Percentiles rank a stretch among this genome's conserved stretches.
These are phyloP conservation scores for Saccharomyces jurei DNA, from an alignment of 805 yeast species.

Conservation along the genomic window DNA sequence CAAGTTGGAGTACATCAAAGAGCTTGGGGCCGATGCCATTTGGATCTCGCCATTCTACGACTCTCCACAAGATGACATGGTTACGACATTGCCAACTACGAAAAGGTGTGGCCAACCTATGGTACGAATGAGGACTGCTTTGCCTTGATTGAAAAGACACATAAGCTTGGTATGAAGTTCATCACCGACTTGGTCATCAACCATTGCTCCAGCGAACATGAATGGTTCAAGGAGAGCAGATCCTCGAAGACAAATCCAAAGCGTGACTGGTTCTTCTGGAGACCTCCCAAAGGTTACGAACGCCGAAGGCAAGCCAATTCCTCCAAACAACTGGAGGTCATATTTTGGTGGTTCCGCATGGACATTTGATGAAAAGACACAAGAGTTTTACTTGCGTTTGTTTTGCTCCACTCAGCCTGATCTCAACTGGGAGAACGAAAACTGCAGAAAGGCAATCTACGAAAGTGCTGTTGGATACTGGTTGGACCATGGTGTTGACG, in stretches of 20 bases:
- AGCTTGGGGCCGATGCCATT: constrained; percentile 41
- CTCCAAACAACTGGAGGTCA: constrained; percentile 53
- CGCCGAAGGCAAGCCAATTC: constrained; percentile 40
- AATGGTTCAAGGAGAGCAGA: constrained; percentile 50
- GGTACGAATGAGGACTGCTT: constrained; percentile 50
- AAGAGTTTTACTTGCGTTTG: constrained; percentile 47
- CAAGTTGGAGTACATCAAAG: constrained; percentile 43
- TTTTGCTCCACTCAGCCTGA: constrained; percentile 53
- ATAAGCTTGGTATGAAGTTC: constrained; percentile 43
- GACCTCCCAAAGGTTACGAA: constrained; percentile 39
- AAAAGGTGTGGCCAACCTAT: constrained; percentile 42
- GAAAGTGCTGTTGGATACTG: constrained; percentile 43
- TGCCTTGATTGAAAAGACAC: constrained; percentile 38
- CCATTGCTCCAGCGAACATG: constrained; percentile 48
- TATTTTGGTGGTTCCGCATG: constrained; percentile 49
- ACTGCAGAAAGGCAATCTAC: constrained; percentile 30
- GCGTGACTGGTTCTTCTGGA: constrained; percentile 58
- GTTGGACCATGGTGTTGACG: constrained; percentile 49
- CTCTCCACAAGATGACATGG: constrained; percentile 56
- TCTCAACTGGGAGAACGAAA: constrained; percentile 49
- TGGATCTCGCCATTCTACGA: constrained; percentile 54
- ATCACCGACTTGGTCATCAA: constrained; percentile 50
- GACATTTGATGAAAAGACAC: constrained; percentile 45
- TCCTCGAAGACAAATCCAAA: constrained; percentile 45
- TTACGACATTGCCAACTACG: constrained; percentile 49